These are phyloP conservation scores for Uronychia setigera DNA, from an alignment of 73 alveolate genomes.

Conservation along the genomic window DNA sequence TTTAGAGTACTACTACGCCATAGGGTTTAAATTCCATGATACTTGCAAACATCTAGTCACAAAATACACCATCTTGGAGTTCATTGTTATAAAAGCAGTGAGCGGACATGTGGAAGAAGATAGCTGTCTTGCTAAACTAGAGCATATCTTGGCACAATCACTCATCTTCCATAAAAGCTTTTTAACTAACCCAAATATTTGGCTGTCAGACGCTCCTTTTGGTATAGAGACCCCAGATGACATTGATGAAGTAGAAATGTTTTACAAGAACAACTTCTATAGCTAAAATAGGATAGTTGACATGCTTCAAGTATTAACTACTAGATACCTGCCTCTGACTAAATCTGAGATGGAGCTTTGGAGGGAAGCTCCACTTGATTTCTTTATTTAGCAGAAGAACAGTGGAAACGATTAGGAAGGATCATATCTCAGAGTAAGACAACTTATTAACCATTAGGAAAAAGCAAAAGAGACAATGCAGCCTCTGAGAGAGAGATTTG, in stretches of 20 bases:
- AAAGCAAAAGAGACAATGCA: slow-evolving; percentile 31
- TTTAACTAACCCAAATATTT: neutral
- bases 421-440: slow-evolving; percentile 11
- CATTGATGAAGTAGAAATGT: neutral
- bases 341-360: slow-evolving; percentile 25
- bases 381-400: slow-evolving; percentile 33
- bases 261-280: neutral
- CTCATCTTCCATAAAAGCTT: neutral
- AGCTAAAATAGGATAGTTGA: neutral
- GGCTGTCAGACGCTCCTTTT: neutral
- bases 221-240: neutral
- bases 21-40: neutral
- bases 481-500: slow-evolving; percentile 31
- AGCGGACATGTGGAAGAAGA: neutral
- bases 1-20: neutral
- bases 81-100: neutral
- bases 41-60: neutral
- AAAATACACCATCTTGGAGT: neutral
- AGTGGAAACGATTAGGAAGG: slow-evolving; percentile 26
- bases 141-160: neutral
- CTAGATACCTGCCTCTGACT: slow-evolving; percentile 23
- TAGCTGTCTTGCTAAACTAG: neutral
- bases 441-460: neutral
- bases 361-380: slow-evolving; percentile 38
- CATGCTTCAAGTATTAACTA: neutral